Conservation (phyloP, 2,329 filamentous ascomycete genomes). For the Hypoxylon sp. region DNA sequence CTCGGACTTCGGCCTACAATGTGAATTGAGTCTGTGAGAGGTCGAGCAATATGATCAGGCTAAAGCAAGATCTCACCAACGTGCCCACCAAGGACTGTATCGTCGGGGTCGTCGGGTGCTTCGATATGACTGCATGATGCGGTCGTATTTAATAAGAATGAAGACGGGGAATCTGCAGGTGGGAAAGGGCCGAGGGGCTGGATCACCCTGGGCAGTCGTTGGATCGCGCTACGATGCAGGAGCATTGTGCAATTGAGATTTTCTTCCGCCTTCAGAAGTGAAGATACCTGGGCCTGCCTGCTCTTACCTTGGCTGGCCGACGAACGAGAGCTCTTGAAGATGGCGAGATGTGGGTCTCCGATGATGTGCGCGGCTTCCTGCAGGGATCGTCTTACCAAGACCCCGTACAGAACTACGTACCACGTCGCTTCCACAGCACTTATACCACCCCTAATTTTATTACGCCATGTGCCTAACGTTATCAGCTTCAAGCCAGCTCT, state of each 20-base stretch:
- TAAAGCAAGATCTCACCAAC: slow-evolving; percentile 34
- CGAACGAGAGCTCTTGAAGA: slow-evolving; percentile 39
- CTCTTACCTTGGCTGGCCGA: slow-evolving; percentile 18
- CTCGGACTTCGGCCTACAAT: slow-evolving; percentile 13
- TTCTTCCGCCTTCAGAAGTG: slow-evolving; percentile 13
- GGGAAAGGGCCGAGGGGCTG: slow-evolving; percentile 35
- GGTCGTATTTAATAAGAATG: slow-evolving; percentile 42
- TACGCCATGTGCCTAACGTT: slow-evolving; percentile 27
- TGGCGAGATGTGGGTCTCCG: slow-evolving; percentile 44
- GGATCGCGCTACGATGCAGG: slow-evolving; percentile 35
- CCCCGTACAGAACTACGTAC: slow-evolving; percentile 3
- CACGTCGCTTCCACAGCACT: slow-evolving; percentile 10
- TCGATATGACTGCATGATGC: slow-evolving; percentile 32
- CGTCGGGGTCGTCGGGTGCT: slow-evolving; percentile 13
- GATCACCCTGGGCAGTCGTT: slow-evolving; percentile 15
- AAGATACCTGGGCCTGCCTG: slow-evolving; percentile 9
- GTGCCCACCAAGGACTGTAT: slow-evolving; percentile 30
- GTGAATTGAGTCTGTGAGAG: slow-evolving; percentile 21
- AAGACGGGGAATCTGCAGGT: slow-evolving; percentile 19
- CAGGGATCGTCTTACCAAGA: slow-evolving; percentile 32
- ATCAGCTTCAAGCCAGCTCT: slow-evolving; percentile 33
- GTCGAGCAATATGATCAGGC: slow-evolving; percentile 17
- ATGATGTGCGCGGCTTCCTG: slow-evolving; percentile 41
- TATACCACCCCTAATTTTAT: slow-evolving; percentile 19
- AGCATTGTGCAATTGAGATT: slow-evolving; percentile 40